Conservation (phyloP, 2,329 filamentous ascomycete species). For the Neocatenulostroma microsporum region DNA sequence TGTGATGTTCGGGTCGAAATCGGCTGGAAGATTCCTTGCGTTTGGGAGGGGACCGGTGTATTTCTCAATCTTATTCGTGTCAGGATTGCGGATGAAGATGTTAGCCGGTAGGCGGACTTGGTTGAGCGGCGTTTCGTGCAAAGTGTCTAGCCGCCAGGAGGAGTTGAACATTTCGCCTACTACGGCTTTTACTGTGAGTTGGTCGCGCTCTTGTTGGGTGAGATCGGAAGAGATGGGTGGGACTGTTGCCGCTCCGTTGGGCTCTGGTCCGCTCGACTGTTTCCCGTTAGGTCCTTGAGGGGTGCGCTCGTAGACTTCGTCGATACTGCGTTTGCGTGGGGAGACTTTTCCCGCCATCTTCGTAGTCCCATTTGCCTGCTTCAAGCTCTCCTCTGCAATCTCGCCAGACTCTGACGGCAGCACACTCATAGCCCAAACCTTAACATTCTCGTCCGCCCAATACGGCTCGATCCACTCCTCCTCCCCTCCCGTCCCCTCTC, state of each 20-base stretch:
- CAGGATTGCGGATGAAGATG: constrained; percentile 58
- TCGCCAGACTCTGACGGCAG: too few relatives aligned
- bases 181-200: constrained; percentile 45
- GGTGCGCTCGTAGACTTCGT: constrained; percentile 27
- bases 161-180: constrained; percentile 75
- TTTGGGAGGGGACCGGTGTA: constrained; percentile 64
- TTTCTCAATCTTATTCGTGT: constrained; percentile 55
- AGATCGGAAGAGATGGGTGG: constrained; percentile 23
- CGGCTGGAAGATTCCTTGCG: constrained; percentile 22
- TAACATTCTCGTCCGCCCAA: constrained; percentile 67
- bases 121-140: constrained; percentile 58
- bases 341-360: constrained; percentile 14
- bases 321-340: constrained; percentile 30
- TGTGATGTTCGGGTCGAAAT: constrained; percentile 52
- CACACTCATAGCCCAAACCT: constrained; percentile 75
- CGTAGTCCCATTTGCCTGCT: too few relatives aligned
- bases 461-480: constrained; percentile 47
- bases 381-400: too few relatives aligned
- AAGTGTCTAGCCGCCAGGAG: constrained; percentile 62
- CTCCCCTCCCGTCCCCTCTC: constrained; percentile 15
- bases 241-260: constrained; percentile 9
- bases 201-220: constrained; percentile 23
- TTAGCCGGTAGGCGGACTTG: constrained; percentile 60
- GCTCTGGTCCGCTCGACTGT: too few relatives aligned
- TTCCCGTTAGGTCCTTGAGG: too few relatives aligned